Evolutionary conservation across 352 stramenopile genomes (phyloP).

Genomic region (Pythium aphanidermatum): DNA sequence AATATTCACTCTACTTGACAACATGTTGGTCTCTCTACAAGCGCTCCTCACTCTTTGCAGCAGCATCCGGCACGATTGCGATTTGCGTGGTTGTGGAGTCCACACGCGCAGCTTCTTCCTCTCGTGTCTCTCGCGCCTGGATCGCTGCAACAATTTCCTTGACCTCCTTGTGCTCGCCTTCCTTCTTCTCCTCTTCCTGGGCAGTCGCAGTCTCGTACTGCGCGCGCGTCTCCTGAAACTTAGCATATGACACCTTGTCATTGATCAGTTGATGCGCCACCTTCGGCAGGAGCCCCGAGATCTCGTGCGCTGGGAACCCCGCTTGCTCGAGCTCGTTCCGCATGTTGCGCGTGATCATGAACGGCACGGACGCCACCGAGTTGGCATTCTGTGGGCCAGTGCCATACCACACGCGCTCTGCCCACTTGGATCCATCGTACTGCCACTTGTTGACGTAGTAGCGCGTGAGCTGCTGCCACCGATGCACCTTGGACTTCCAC

Average conservation of each 20-base stretch:
- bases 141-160: constrained; percentile 18
- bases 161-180: constrained; percentile 16
- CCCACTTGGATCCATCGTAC: constrained; percentile 72
- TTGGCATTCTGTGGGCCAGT: constrained; percentile 32
- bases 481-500: constrained; percentile 38
- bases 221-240: constrained; percentile 39
- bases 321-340: constrained; percentile 45
- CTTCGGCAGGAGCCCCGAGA: constrained; percentile 54
- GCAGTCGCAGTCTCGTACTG: constrained; percentile 20
- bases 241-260: constrained; percentile 47
- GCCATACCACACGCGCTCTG: constrained; percentile 66
- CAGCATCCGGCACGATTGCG: constrained; percentile 9
- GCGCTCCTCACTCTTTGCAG: constrained; percentile 1
- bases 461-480: constrained; percentile 57
- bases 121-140: constrained; percentile 3
- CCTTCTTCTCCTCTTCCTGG: constrained; percentile 14
- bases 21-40: too few species aligned
- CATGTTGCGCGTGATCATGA: constrained; percentile 82
- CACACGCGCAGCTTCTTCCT: background rate
- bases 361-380: constrained; percentile 64
- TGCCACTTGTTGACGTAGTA: constrained; percentile 86
- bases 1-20: too few species aligned
- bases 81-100: constrained; percentile 9
- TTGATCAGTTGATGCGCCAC: constrained; percentile 50
- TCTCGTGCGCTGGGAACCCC: constrained; percentile 52